Conservation (phyloP, 2,329 filamentous ascomycete species). For the Calonectria multiphialidica region DNA sequence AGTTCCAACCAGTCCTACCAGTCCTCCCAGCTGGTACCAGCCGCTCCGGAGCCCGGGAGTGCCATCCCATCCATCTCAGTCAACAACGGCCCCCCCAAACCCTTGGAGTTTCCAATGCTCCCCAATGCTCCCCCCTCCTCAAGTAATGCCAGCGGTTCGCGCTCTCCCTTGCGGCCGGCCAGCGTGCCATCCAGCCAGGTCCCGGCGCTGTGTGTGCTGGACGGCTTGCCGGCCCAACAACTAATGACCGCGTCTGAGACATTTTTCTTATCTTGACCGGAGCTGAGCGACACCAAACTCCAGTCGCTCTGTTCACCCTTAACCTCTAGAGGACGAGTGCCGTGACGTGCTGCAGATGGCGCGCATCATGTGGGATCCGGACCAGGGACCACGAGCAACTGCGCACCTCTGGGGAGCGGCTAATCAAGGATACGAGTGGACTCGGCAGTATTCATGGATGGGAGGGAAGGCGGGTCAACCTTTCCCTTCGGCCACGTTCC, state of each 20-base stretch:
- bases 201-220: not conserved
- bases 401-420: constrained; percentile 32
- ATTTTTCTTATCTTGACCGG: constrained; percentile 35
- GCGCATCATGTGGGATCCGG: constrained; percentile 37
- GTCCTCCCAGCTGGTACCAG: not conserved
- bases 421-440: constrained; percentile 43
- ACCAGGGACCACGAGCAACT: constrained; percentile 27
- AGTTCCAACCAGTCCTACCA: not conserved
- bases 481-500: constrained; percentile 6
- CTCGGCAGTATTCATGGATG: constrained; percentile 37
- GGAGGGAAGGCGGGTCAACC: constrained; percentile 20
- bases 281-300: constrained; percentile 15
- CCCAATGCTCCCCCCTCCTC: not conserved
- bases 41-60: constrained; percentile 25
- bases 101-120: constrained; percentile 13
- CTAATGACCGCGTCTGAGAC: constrained; percentile 12
- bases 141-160: not conserved
- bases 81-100: not conserved
- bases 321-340: constrained; percentile 27
- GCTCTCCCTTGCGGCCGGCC: not conserved
- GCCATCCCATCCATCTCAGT: constrained; percentile 5
- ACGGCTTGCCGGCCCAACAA: constrained; percentile 18
- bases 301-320: constrained; percentile 22
- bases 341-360: constrained; percentile 35
- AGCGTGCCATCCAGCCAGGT: constrained; percentile 7